These are phyloP conservation scores for Lentithecium fluviatile DNA, from an alignment of 495 filamentous ascomycete species.

Conservation along the genomic window DNA sequence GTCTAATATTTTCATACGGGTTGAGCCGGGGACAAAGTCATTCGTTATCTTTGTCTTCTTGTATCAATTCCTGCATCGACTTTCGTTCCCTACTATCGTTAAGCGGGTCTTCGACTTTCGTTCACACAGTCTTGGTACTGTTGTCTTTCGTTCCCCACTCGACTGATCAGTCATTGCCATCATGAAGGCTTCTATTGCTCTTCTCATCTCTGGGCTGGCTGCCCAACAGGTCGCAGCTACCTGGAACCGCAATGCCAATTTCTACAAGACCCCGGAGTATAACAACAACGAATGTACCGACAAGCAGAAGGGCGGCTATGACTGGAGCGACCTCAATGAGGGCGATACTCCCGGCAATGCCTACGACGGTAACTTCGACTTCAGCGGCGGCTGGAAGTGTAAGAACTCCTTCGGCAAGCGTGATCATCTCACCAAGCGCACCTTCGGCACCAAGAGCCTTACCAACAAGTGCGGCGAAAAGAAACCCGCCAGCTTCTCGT, in stretches of 20 bases:
- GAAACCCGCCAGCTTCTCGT: slow-evolving; percentile 56
- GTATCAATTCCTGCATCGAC: slow-evolving; percentile 12
- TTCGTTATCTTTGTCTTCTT: slow-evolving; percentile 34
- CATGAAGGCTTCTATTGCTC: slow-evolving; percentile 40
- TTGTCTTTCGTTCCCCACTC: slow-evolving; percentile 30
- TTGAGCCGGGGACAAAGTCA: slow-evolving; percentile 32
- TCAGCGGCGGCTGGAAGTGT: slow-evolving; percentile 71
- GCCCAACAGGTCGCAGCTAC: slow-evolving; percentile 60
- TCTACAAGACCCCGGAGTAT: slow-evolving; percentile 67
- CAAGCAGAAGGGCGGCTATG: slow-evolving; percentile 64
- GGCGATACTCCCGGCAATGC: slow-evolving; percentile 57
- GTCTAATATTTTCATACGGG: slow-evolving; percentile 8
- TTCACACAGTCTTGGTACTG: slow-evolving; percentile 10
- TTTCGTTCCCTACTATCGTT: slow-evolving; percentile 32
- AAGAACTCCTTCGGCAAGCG: slow-evolving; percentile 53
- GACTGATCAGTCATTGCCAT: slow-evolving; percentile 29
- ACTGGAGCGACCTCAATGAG: slow-evolving; percentile 61
- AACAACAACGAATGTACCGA: slow-evolving; percentile 73
- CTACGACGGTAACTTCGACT: slow-evolving; percentile 68
- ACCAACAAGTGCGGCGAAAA: slow-evolving; percentile 53
- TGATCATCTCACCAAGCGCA: slow-evolving; percentile 43
- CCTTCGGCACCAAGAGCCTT: slow-evolving; percentile 63
- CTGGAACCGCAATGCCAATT: slow-evolving; percentile 57
- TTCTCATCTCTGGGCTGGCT: slow-evolving; percentile 56
- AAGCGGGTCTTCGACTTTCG: slow-evolving; percentile 25